These are phyloP conservation scores for Chrysoporthe deuterocubensis DNA, from an alignment of 2,329 filamentous ascomycete species.

Conservation along the genomic window DNA sequence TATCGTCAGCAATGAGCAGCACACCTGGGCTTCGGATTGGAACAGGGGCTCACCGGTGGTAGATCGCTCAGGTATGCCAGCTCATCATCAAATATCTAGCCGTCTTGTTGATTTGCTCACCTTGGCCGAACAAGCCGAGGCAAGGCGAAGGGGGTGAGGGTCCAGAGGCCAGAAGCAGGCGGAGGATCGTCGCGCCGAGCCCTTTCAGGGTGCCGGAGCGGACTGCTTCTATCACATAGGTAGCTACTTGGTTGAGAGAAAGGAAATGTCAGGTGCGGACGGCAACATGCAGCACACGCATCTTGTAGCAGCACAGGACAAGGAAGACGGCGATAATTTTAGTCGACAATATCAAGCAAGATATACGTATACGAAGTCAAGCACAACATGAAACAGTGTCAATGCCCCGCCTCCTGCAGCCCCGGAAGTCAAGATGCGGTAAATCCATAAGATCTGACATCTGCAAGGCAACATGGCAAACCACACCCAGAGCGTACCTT, in stretches of 20 bases:
- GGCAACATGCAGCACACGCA: neutral
- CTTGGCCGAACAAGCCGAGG: conserved; percentile 15
- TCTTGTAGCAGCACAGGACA: neutral
- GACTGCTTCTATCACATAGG: neutral
- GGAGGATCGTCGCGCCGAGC: neutral
- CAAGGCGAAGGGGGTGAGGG: conserved; percentile 8
- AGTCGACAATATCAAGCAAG: conserved; percentile 12
- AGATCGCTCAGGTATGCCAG: conserved; percentile 8
- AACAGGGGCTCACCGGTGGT: conserved; percentile 15
- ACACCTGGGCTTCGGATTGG: conserved; percentile 12
- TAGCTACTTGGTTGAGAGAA: neutral
- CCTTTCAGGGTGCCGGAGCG: neutral
- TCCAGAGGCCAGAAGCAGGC: neutral
- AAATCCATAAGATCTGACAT: conserved; percentile 14
- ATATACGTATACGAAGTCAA: conserved; percentile 2
- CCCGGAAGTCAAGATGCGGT: neutral
- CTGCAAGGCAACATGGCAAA: conserved; percentile 17
- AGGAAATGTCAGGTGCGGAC: neutral
- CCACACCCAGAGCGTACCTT: conserved; percentile 8
- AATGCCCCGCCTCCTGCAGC: conserved; percentile 2
- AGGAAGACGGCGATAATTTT: conserved; percentile 5
- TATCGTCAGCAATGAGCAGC: conserved; percentile 10
- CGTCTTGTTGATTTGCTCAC: neutral
- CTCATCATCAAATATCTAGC: conserved; percentile 13
- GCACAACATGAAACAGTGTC: neutral